Evolutionary conservation across 2,329 filamentous ascomycete genomes (phyloP).

Genomic region (Claviceps monticola): DNA sequence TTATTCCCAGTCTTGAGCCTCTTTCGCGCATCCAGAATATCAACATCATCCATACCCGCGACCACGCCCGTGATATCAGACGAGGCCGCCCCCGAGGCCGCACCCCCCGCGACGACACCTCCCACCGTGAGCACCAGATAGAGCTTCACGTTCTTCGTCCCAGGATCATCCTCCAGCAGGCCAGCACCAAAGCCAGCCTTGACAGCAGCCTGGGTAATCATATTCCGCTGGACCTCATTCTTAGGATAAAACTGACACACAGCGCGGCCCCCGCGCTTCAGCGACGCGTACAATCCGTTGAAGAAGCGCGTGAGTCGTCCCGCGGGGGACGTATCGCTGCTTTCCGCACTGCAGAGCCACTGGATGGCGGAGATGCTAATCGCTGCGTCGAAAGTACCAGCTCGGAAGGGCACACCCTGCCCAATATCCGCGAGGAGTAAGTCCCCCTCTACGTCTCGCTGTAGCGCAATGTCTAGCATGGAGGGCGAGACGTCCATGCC

Average conservation of each 20-base stretch:
- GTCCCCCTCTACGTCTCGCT: conserved; percentile 85
- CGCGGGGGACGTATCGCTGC: conserved; percentile 65
- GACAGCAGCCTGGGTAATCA: conserved; percentile 85
- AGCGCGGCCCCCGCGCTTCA: conserved; percentile 73
- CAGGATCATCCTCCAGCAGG: conserved; percentile 86
- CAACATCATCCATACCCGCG: conserved; percentile 74
- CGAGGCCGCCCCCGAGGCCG: conserved; percentile 29
- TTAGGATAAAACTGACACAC: conserved; percentile 98
- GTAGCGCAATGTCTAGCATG: conserved; percentile 94
- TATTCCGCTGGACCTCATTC: conserved; percentile 77
- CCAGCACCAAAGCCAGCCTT: conserved; percentile 92
- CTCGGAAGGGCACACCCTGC: conserved; percentile 85
- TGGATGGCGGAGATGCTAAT: conserved; percentile 95
- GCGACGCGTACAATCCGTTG: conserved; percentile 73
- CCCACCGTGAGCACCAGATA: conserved; percentile 92
- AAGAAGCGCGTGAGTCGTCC: conserved; percentile 78
- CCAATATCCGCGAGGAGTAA: conserved; percentile 91
- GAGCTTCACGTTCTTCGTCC: conserved; percentile 93
- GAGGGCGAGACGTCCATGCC: conserved; percentile 89
- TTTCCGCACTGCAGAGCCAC: conserved; percentile 95
- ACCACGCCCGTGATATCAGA: conserved; percentile 88
- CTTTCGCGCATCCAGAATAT: conserved; percentile 58
- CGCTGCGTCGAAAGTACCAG: conserved; percentile 86
- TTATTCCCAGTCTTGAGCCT: conserved; percentile 29
- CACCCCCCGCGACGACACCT: conserved; percentile 23